These are phyloP conservation scores for Verbascum thapsus DNA, from an alignment of 257 asterid species.

Conservation along the genomic window DNA sequence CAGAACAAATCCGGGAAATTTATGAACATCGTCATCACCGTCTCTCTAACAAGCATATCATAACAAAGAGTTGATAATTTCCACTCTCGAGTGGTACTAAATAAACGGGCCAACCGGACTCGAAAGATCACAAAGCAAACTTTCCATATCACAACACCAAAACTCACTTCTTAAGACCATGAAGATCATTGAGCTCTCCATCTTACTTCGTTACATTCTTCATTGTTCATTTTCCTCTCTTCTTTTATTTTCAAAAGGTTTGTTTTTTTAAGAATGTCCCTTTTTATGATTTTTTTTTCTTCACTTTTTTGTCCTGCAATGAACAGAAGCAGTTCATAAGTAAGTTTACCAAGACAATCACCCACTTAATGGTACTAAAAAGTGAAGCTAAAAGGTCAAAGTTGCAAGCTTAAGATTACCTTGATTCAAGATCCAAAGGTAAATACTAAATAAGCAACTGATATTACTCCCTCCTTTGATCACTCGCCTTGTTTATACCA, in stretches of 20 bases:
- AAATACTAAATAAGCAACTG: background rate
- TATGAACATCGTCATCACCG: background rate
- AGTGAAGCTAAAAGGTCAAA: slow-evolving; percentile 20
- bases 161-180: background rate
- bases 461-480: slow-evolving; percentile 4
- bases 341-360: slow-evolving; percentile 19
- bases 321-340: slow-evolving; percentile 14
- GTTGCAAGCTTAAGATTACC: slow-evolving; percentile 11
- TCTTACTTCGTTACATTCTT: too few species aligned
- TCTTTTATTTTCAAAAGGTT: background rate
- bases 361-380: background rate
- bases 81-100: background rate
- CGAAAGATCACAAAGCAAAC: background rate
- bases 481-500: slow-evolving; percentile 3
- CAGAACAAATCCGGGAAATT: background rate
- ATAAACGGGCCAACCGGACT: background rate
- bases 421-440: slow-evolving; percentile 1
- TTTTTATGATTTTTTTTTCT: background rate
- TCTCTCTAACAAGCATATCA: background rate
- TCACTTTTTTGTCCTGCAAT: background rate
- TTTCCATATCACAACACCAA: background rate
- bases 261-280: background rate
- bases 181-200: background rate
- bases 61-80: background rate
- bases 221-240: background rate